A percentile compares a stretch with the other conserved stretches of the same genome.
phyloP scores from a whole-genome alignment of 2,329 filamentous ascomycete genomes.

The Gremmenia infestans region DNA sequence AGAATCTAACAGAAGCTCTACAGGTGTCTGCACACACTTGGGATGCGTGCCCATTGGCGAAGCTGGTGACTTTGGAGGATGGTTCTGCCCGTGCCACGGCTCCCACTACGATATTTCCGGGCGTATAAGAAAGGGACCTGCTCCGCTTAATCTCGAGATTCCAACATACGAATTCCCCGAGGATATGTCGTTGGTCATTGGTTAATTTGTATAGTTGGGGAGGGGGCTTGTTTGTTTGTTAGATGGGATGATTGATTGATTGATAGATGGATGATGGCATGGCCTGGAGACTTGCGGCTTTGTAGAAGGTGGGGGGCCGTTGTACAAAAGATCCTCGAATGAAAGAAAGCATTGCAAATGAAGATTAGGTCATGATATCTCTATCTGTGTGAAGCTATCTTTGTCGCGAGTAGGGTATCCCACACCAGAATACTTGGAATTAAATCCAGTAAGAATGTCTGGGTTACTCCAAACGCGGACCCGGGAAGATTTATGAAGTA shows the following conservation, averaged over 20 bases:
- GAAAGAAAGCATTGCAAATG: slow-evolving; percentile 6
- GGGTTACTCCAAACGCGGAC: no score
- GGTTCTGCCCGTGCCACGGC: slow-evolving; percentile 99
- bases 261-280: slow-evolving; percentile 47
- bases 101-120: slow-evolving; percentile 99
- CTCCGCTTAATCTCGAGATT: slow-evolving; percentile 95
- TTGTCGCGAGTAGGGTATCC: no score
- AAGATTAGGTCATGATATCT: not conserved
- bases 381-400: no score
- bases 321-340: slow-evolving; percentile 31
- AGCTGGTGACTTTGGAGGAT: slow-evolving; percentile 95
- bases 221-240: slow-evolving; percentile 29
- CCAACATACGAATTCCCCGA: slow-evolving; percentile 89
- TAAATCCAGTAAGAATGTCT: no score
- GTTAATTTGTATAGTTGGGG: slow-evolving; percentile 50
- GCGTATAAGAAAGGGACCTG: slow-evolving; percentile 94
- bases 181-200: slow-evolving; percentile 84
- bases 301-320: slow-evolving; percentile 32
- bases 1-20: slow-evolving; percentile 2
- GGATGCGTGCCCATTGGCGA: slow-evolving; percentile 99
- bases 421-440: no score
- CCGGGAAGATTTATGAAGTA: no score
- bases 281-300: slow-evolving; percentile 36
- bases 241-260: slow-evolving; percentile 32
- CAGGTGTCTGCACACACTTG: slow-evolving; percentile 97